These are phyloP conservation scores for Talaromyces sp. DNA, from an alignment of 2,329 filamentous ascomycete genomes.

Conservation along the genomic window DNA sequence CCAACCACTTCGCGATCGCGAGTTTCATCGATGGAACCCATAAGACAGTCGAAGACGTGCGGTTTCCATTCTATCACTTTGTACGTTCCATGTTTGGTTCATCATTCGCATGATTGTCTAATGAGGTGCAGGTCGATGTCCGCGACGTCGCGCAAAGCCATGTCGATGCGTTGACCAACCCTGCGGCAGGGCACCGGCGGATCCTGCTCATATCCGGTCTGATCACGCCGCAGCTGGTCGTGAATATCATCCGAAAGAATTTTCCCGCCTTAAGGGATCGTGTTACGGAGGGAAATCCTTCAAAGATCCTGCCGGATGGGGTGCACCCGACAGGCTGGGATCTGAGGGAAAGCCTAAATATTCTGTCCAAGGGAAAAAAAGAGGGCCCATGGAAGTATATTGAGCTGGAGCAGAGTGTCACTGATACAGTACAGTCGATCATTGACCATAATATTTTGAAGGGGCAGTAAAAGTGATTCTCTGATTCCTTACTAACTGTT, in stretches of 20 bases:
- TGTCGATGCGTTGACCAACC: conserved; percentile 7
- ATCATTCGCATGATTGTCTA: neutral
- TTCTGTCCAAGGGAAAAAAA: neutral
- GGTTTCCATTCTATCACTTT: conserved; percentile 22
- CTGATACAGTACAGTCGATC: neutral
- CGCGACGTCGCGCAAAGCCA: conserved; percentile 4
- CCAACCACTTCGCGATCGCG: conserved; percentile 23
- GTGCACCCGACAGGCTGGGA: neutral
- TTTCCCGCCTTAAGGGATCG: neutral
- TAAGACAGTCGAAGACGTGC: conserved; percentile 20
- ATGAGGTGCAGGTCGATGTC: conserved; percentile 6
- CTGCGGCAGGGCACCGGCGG: neutral
- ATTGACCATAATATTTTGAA: neutral
- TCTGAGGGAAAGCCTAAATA: neutral
- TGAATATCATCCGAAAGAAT: neutral
- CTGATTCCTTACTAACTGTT: no score
- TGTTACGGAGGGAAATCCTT: neutral
- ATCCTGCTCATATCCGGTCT: neutral
- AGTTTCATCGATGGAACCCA: conserved; percentile 26
- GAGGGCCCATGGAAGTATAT: neutral
- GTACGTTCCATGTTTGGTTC: neutral
- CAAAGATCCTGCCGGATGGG: neutral
- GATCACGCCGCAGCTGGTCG: neutral
- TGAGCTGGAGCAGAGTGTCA: neutral
- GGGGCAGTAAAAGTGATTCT: no score